Evolutionary conservation across 495 filamentous ascomycete genomes (phyloP).

Genomic region (Penicillium steckii): DNA sequence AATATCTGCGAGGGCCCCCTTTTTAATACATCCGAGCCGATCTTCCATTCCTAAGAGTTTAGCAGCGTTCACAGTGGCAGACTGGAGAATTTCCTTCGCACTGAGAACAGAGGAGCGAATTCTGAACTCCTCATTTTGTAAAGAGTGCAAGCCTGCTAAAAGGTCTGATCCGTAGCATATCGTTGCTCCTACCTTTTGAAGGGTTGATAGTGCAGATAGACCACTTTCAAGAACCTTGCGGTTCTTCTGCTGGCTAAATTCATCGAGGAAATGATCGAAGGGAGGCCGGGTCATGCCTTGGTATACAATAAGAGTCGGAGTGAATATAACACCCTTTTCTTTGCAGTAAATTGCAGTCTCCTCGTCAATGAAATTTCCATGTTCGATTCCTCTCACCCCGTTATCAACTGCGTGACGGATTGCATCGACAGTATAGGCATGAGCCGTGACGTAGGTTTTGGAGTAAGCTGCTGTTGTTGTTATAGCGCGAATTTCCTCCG

Average conservation of each 20-base stretch:
- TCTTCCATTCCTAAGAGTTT: conserved; percentile 34
- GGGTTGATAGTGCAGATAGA: conserved; percentile 36
- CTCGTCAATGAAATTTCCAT: conserved; percentile 51
- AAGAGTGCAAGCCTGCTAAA: conserved; percentile 36
- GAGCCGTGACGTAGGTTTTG: conserved; percentile 51
- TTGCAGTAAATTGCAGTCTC: conserved; percentile 44
- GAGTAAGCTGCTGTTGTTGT: conserved; percentile 36
- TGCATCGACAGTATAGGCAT: conserved; percentile 47
- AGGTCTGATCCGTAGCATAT: conserved; percentile 55
- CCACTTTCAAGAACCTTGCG: conserved; percentile 41
- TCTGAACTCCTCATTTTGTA: conserved; percentile 47
- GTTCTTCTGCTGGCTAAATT: conserved; percentile 38
- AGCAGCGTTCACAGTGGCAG: conserved; percentile 49
- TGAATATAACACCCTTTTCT: conserved; percentile 40
- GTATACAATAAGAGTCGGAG: conserved; percentile 52
- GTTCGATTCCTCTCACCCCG: conserved; percentile 52
- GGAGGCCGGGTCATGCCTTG: conserved; percentile 37
- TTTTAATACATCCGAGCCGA: conserved; percentile 40
- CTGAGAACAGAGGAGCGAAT: conserved; percentile 39
- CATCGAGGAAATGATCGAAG: conserved; percentile 38
- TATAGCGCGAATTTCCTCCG: conserved; percentile 49
- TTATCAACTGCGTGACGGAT: conserved; percentile 51
- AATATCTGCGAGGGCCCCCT: conserved; percentile 37
- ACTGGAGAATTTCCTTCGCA: conserved; percentile 42
- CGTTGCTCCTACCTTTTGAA: conserved; percentile 38